Percentiles rank a stretch among this genome's conserved stretches.
Conservation (phyloP, 306 rosid genomes). For the Fagus crenata region DNA sequence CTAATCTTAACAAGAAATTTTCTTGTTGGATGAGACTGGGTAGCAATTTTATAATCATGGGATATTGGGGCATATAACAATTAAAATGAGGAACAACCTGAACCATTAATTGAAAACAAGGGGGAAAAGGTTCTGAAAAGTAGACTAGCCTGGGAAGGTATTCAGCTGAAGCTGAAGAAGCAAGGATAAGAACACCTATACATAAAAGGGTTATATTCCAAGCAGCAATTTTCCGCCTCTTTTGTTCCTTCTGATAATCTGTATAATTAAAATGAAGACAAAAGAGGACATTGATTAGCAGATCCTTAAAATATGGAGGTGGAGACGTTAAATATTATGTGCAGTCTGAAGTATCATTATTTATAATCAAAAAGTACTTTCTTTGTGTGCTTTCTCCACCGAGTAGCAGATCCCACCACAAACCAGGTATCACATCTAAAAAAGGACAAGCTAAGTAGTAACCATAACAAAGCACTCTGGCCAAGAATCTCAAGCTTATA, state of each 20-base stretch:
- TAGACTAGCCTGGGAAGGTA: slow-evolving; percentile 55
- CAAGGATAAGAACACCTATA: slow-evolving; percentile 50
- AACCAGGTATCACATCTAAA: background rate
- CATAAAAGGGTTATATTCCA: slow-evolving; percentile 68
- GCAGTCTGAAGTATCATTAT: slow-evolving; percentile 1
- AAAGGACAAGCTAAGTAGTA: background rate
- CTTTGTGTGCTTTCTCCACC: background rate
- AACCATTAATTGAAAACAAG: background rate
- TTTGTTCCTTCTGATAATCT: slow-evolving; percentile 44
- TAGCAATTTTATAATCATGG: background rate
- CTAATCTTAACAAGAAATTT: background rate
- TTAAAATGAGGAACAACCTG: background rate
- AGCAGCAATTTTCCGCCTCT: slow-evolving; percentile 64
- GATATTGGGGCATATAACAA: slow-evolving; percentile 2
- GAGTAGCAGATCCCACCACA: background rate
- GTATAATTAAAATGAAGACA: slow-evolving; percentile 26
- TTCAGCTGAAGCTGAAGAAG: slow-evolving; percentile 56
- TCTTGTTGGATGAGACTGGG: background rate
- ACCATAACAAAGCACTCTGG: background rate
- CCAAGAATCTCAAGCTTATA: background rate
- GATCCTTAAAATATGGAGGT: slow-evolving; percentile 15
- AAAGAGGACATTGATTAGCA: slow-evolving; percentile 21
- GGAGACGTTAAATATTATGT: background rate
- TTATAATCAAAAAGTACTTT: background rate
- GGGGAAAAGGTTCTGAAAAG: slow-evolving; percentile 1